phyloP scores from a whole-genome alignment of 768 basidiomycete species.

The Trametes punicea region DNA sequence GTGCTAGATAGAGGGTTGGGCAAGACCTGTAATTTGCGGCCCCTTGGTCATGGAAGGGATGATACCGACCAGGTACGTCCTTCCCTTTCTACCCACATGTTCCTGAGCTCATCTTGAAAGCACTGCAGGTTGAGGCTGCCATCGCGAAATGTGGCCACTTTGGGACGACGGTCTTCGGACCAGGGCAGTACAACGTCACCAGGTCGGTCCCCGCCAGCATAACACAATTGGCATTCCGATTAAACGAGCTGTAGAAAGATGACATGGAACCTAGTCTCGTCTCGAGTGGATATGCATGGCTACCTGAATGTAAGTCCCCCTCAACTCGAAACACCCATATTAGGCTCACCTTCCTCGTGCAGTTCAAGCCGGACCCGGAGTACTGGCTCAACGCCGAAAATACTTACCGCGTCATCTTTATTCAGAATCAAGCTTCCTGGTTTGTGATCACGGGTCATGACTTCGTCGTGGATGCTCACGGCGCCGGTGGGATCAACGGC shows the following conservation, averaged over 20 bases:
- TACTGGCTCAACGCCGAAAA: conserved; percentile 54
- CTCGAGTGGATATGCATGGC: conserved; percentile 42
- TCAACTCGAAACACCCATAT: neutral
- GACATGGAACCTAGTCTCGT: conserved; percentile 48
- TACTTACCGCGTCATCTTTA: conserved; percentile 59
- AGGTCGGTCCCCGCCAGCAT: conserved; percentile 30
- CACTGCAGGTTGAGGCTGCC: conserved; percentile 42
- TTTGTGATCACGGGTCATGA: conserved; percentile 57
- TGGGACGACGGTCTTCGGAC: conserved; percentile 43
- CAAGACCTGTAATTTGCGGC: conserved; percentile 20
- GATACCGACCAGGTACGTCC: conserved; percentile 27
- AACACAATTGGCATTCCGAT: no score
- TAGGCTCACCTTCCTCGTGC: neutral
- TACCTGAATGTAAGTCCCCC: conserved; percentile 36
- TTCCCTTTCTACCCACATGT: neutral
- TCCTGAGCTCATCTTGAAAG: neutral
- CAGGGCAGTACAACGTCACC: conserved; percentile 51
- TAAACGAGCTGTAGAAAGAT: conserved; percentile 40
- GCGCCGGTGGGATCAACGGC: conserved; percentile 54
- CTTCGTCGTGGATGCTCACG: conserved; percentile 54
- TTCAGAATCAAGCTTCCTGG: conserved; percentile 65
- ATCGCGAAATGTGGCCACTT: conserved; percentile 47
- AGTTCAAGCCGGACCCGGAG: conserved; percentile 54
- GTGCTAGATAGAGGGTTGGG: neutral
- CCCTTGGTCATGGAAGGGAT: conserved; percentile 24